Conservation (phyloP, 2,329 filamentous ascomycete genomes). For the Colletotrichum neosansevieriae region DNA sequence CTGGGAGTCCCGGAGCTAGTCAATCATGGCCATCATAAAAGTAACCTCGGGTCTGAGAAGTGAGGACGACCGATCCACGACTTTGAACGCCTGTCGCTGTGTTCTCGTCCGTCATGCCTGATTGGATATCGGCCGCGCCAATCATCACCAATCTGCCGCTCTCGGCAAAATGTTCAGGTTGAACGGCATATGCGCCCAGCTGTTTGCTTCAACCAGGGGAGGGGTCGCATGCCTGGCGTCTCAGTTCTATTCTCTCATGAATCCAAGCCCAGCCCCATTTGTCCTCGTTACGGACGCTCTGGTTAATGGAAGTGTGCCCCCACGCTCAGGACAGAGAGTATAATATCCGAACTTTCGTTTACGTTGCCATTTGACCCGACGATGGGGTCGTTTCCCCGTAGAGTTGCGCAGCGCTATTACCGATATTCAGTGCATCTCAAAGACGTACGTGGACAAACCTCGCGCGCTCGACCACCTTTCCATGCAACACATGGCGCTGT, state of each 20-base stretch:
- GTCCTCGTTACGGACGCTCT: neutral
- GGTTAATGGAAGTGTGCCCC: conserved; percentile 8
- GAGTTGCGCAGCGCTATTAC: neutral
- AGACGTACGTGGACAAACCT: neutral
- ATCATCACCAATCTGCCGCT: neutral
- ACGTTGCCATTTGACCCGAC: conserved; percentile 15
- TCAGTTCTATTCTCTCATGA: neutral
- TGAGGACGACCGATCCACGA: neutral
- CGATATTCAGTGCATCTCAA: neutral
- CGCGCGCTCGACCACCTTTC: conserved; percentile 10
- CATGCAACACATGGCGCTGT: conserved; percentile 14
- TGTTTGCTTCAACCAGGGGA: conserved; percentile 18
- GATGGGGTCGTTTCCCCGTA: neutral
- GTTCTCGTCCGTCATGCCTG: neutral
- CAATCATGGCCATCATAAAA: conserved; percentile 3
- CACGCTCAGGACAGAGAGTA: conserved; percentile 11
- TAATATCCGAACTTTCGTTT: conserved; percentile 4
- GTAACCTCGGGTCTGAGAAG: neutral
- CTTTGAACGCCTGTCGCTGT: neutral
- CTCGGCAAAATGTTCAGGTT: conserved; percentile 19
- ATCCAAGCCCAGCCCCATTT: neutral
- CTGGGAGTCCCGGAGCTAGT: neutral
- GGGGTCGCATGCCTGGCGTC: conserved; percentile 16
- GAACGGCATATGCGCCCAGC: conserved; percentile 33
- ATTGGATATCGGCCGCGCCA: conserved; percentile 2